phyloP scores from a whole-genome alignment of 805 yeast species.

The Saturnispora kantuleensis region DNA sequence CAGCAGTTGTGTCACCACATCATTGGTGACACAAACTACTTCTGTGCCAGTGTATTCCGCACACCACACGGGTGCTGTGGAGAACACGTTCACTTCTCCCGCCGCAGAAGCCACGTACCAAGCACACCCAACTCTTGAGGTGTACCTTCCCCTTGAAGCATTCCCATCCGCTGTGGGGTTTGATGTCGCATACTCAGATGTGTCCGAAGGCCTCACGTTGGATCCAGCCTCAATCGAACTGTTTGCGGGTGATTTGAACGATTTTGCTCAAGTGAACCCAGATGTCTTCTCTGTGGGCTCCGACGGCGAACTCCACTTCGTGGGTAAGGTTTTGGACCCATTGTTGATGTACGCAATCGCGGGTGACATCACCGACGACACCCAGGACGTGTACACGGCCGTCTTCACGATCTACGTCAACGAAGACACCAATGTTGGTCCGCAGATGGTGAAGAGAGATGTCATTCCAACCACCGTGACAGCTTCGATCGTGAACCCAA shows the following conservation, averaged over 20 bases:
- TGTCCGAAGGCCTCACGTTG: slow-evolving; percentile 2
- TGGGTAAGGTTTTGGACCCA: slow-evolving; percentile 12
- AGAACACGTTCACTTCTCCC: slow-evolving; percentile 12
- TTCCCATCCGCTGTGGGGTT: slow-evolving; percentile 9
- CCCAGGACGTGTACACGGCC: slow-evolving; percentile 4
- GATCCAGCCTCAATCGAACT: not conserved
- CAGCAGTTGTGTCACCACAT: slow-evolving; percentile 4
- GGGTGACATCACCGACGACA: slow-evolving; percentile 1
- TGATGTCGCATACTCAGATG: not conserved
- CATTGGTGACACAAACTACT: slow-evolving; percentile 8
- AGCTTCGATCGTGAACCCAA: slow-evolving; percentile 8
- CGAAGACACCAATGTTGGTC: slow-evolving; percentile 4
- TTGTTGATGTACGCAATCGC: slow-evolving; percentile 9
- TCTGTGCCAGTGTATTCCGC: slow-evolving; percentile 10
- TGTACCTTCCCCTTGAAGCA: slow-evolving; percentile 13
- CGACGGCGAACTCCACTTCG: slow-evolving; percentile 6
- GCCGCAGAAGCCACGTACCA: slow-evolving; percentile 9
- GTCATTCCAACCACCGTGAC: slow-evolving; percentile 7
- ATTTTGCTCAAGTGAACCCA: slow-evolving; percentile 9
- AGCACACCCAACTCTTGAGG: slow-evolving; percentile 12
- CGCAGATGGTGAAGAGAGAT: slow-evolving; percentile 12
- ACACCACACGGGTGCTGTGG: slow-evolving; percentile 12
- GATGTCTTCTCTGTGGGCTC: slow-evolving; percentile 6
- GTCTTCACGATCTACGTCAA: slow-evolving; percentile 8
- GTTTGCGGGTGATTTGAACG: slow-evolving; percentile 10